These are phyloP conservation scores for Gryganskiella cystojenkinii DNA, from an alignment of 192 early-diverging fungal genomes.

Conservation along the genomic window DNA sequence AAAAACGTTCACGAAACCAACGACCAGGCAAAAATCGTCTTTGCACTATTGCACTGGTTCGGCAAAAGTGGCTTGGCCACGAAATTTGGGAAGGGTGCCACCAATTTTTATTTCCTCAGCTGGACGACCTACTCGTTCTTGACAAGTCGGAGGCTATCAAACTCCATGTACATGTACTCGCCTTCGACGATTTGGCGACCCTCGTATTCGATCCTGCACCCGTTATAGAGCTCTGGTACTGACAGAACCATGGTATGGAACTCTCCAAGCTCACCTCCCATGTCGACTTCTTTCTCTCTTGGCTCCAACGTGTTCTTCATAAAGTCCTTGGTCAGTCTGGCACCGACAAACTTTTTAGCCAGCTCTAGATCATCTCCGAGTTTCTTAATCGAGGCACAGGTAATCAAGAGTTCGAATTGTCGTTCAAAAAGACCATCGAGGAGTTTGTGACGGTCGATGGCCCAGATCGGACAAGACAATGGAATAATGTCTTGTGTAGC, in stretches of 20 bases:
- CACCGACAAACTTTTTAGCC: conserved; percentile 56
- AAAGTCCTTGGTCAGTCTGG: conserved; percentile 50
- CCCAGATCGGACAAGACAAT: conserved; percentile 68
- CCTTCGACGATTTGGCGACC: conserved; percentile 42
- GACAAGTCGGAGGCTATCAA: conserved; percentile 24
- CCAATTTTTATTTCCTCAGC: too few relatives aligned
- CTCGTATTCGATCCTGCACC: conserved; percentile 22
- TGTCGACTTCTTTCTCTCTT: conserved; percentile 56
- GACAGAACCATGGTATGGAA: conserved; percentile 77
- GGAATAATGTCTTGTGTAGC: conserved; percentile 60
- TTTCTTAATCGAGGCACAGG: conserved; percentile 55
- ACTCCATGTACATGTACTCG: conserved; percentile 54
- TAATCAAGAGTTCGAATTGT: conserved; percentile 48
- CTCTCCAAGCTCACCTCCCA: conserved; percentile 75
- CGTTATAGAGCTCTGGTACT: conserved; percentile 60
- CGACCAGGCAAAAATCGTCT: too few relatives aligned
- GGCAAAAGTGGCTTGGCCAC: too few relatives aligned
- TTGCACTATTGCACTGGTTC: too few relatives aligned
- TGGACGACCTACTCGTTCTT: too few relatives aligned
- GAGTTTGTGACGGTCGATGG: conserved; percentile 53
- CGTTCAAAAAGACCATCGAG: conserved; percentile 59
- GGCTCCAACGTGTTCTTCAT: conserved; percentile 53
- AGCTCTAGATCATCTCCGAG: conserved; percentile 43
- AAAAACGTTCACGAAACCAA: not conserved
- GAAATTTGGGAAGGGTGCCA: too few relatives aligned